Evolutionary conservation across 768 basidiomycete genomes (phyloP).

Genomic region (Sarcodon sp.): DNA sequence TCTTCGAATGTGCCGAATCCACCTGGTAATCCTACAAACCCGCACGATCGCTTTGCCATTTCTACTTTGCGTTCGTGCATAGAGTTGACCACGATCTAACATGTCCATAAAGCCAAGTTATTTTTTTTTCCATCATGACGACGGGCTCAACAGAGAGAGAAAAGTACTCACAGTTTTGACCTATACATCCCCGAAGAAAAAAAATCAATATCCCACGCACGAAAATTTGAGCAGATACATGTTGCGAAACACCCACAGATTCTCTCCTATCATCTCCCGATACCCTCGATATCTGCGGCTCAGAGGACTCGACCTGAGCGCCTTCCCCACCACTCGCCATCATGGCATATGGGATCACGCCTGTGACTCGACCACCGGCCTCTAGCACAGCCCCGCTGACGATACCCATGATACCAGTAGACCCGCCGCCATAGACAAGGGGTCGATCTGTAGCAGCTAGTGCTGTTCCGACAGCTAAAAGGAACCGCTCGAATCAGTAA

Average conservation of each 20-base stretch:
- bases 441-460: conserved; percentile 46
- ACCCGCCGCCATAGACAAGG: conserved; percentile 83
- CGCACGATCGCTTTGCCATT: conserved; percentile 74
- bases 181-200: conserved; percentile 5
- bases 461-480: conserved; percentile 61
- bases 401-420: conserved; percentile 76
- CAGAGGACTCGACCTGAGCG: conserved; percentile 25
- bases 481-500: neutral
- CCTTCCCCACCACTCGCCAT: conserved; percentile 48
- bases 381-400: conserved; percentile 56
- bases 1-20: conserved; percentile 96
- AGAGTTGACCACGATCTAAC: conserved; percentile 56
- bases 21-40: conserved; percentile 84
- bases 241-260: conserved; percentile 15
- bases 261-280: conserved; percentile 20
- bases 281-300: conserved; percentile 9
- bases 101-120: neutral
- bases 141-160: neutral
- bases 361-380: conserved; percentile 60
- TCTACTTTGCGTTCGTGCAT: conserved; percentile 88
- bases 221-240: neutral
- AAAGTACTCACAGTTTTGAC: conserved; percentile 20
- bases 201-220: neutral
- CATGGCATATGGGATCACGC: conserved; percentile 73
- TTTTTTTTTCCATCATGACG: neutral